These are phyloP conservation scores for Aegilops longissima DNA, from an alignment of 176 grass and related monocot species.

Conservation along the genomic window DNA sequence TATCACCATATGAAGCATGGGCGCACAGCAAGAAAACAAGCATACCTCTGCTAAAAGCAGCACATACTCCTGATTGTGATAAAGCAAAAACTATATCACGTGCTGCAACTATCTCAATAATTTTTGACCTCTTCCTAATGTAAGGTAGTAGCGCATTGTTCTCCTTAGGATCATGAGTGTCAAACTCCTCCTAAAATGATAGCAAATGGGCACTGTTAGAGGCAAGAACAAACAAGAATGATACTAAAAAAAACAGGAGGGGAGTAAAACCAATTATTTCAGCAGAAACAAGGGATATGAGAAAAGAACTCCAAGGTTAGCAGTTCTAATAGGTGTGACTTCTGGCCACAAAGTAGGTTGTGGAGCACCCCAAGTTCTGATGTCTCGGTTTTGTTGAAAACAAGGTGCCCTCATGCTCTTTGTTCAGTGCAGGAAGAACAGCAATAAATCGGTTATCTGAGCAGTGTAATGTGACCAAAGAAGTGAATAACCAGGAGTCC, in stretches of 20 bases:
- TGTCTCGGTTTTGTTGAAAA: not conserved
- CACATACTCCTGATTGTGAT: conserved; percentile 82
- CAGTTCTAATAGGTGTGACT: not conserved
- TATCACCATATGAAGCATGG: conserved; percentile 14
- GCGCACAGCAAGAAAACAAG: conserved; percentile 9
- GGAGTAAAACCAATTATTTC: not conserved
- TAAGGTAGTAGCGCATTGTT: conserved; percentile 58
- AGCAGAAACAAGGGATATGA: not conserved
- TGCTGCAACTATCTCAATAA: conserved; percentile 91
- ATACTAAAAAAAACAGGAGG: not conserved
- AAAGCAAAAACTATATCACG: conserved; percentile 85
- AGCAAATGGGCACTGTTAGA: conserved; percentile 25
- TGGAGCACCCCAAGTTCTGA: not conserved
- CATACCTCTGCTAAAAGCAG: conserved; percentile 93
- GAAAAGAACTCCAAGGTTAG: not conserved
- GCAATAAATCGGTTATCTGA: not conserved
- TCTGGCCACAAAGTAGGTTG: not conserved
- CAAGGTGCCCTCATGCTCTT: not conserved
- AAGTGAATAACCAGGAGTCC: not conserved
- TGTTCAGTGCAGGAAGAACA: not conserved
- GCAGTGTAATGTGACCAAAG: not conserved
- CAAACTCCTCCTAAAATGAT: conserved; percentile 78
- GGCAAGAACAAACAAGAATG: not conserved
- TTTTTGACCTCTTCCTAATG: conserved; percentile 92
- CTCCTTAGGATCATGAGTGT: conserved; percentile 88